Evolutionary conservation across 2,329 filamentous ascomycete genomes (phyloP).

Genomic region (Colletotrichum eremochloae): DNA sequence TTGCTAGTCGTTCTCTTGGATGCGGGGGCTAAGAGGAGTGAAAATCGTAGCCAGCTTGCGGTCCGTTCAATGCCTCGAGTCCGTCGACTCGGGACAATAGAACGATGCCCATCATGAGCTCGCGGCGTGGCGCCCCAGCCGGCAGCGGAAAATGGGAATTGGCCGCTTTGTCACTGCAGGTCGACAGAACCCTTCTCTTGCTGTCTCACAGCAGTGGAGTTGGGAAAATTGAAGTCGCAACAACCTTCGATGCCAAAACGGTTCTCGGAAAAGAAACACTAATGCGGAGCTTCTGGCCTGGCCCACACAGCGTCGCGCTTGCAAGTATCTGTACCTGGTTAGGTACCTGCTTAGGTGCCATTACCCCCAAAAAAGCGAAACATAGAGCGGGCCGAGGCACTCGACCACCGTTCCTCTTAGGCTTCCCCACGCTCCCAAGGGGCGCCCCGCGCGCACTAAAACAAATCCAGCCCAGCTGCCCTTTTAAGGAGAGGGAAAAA

Average conservation of each 20-base stretch:
- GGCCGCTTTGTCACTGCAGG: not conserved
- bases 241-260: not conserved
- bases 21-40: not conserved
- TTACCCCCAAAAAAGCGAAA: not conserved
- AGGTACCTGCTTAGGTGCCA: not conserved
- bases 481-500: no score
- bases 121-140: not conserved
- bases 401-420: not conserved
- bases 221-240: not conserved
- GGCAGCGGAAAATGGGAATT: not conserved
- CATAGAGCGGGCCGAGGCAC: not conserved
- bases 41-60: not conserved
- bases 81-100: not conserved
- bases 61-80: not conserved
- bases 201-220: not conserved
- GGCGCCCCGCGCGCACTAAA: not conserved
- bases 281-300: constrained; percentile 1
- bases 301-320: not conserved
- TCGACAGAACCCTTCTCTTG: no score
- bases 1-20: no score
- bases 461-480: not conserved
- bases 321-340: not conserved
- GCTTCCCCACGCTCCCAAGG: no score
- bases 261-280: not conserved
- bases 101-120: not conserved